Evolutionary conservation across 2,329 filamentous ascomycete species (phyloP), one percentile per base, ranked within the genome.

Genomic region (Exophiala lecanii-corni): DNA sequence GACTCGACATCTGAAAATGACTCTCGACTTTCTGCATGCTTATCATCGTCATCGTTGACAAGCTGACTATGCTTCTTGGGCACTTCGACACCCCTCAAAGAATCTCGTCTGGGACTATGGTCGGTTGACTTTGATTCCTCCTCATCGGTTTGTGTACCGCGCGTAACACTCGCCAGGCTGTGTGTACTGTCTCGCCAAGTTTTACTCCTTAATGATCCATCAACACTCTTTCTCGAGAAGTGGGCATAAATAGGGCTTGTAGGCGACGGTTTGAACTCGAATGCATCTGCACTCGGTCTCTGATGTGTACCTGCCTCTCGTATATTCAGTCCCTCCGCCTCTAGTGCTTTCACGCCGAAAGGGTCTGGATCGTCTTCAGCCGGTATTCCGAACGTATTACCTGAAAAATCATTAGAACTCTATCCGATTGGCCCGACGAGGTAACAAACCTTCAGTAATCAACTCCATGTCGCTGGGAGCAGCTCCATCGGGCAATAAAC

Each of bases 291-390:
- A 17, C 78, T 73, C 2, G 89, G 87, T 42, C 87, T 74, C 41
- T 78, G 72, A 37, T 81, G 78, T 2, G 82, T 84, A 23, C 88
- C 89, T n/a, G 89, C 89, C 67, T 96, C 89, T 39, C 86, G 79
- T 53, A 97, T 92, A 56, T 91, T 86, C 43, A 96, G 70, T 2
- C 91, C 91, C 48, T 89, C 86, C 70, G 88, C 83, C 60, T 95
- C 88, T n/a, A 97, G 69, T 5, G 91, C 89, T 51, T 89, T 76
- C 18, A 96, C 85, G 17, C 91, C 91, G 59, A 86, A 97, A 0
- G 91, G 91, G 61, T 97, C 91, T 0, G 89, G 89, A 56, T 97
- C 91, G 41, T 89, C 80, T 3, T 71, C 67, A 50, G 83, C 81
- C 1, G 88, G 89, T 12, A 95, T 72, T 2, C 89, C 89, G 66